Evolutionary conservation across 768 basidiomycete genomes (phyloP), one percentile per base, ranked within the genome.

Genomic region (Tylopilus sp.): DNA sequence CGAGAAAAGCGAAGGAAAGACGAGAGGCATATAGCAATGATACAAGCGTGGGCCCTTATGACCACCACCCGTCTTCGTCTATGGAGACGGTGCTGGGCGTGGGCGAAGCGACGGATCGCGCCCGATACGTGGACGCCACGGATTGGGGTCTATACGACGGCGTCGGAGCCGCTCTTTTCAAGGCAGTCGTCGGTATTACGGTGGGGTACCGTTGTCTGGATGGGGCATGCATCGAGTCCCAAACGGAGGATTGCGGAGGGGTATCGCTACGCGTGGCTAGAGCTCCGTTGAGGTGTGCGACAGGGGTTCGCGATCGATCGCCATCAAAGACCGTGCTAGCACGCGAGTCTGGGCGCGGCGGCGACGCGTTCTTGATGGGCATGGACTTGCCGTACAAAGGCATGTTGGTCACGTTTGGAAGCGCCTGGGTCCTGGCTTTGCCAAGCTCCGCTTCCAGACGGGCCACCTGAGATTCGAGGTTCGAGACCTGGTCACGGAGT

Each of bases 61-160:
- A 72, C 80, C 83, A 92, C 91, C 90, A 93, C 31, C 90, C 91
- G 43, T 92, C 85, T 2, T 83, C 76, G 37, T 81, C 82, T 53
- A 82, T 74, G 1, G 87, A 89, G n/a, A 86, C 84, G 2, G 74
- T 80, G 62, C 91, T 92, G 24, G 83, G 84, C 25, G 90, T 84
- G 9, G 91, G 91, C 2, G 90, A 92, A 14, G 84, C 77, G 19
- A 73, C 65, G 37, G 73, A 70, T 13, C 41, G 61, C 3, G 70
- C 64, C 28, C 74, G 73, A 51, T 63, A 69, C 30, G 63, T 33
- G n/a, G 90, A 92, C 11, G 84, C 76, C 14, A 72, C 65, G 36
- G 73, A 71, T 21, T 55, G 59, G 2, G 72, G 68, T 47, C 77
- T 73, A 51, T 66, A 70, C 55, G 69, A 58, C 42, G 56, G 59